phyloP scores from a whole-genome alignment of 768 basidiomycete species.

The Mycena albidolilacea region DNA sequence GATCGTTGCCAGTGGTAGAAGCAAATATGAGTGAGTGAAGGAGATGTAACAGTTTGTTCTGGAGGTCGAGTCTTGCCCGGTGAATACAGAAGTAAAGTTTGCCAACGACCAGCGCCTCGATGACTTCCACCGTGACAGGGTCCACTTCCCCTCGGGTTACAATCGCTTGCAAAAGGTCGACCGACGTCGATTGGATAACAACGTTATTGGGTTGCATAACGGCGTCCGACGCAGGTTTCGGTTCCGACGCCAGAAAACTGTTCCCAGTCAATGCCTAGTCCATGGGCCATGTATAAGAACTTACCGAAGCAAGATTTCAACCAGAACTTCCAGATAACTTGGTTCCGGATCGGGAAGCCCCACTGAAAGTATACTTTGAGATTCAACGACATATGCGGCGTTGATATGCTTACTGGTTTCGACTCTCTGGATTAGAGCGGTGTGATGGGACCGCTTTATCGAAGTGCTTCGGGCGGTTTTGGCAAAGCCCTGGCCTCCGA shows the following conservation, averaged over 20 bases:
- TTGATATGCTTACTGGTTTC: slow-evolving; percentile 63
- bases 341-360: slow-evolving; percentile 65
- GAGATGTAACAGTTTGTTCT: slow-evolving; percentile 94
- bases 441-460: slow-evolving; percentile 76
- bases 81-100: slow-evolving; percentile 86
- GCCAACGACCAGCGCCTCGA: slow-evolving; percentile 80
- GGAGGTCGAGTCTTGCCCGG: slow-evolving; percentile 79
- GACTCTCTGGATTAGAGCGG: slow-evolving; percentile 73
- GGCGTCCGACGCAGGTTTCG: slow-evolving; percentile 60
- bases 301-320: slow-evolving; percentile 83
- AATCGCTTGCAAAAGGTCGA: slow-evolving; percentile 88
- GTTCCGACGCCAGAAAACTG: slow-evolving; percentile 87
- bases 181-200: slow-evolving; percentile 77
- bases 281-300: slow-evolving; percentile 31
- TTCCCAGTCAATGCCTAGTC: slow-evolving; percentile 14
- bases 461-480: slow-evolving; percentile 78
- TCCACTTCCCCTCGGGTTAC: slow-evolving; percentile 88
- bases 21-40: slow-evolving; percentile 89
- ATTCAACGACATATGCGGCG: slow-evolving; percentile 5
- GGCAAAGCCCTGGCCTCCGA: slow-evolving; percentile 91
- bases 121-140: slow-evolving; percentile 65
- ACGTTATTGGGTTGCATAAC: slow-evolving; percentile 76
- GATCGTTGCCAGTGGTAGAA: slow-evolving; percentile 59
- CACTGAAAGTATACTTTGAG: slow-evolving; percentile 44
- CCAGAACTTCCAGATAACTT: slow-evolving; percentile 83